phyloP scores from a whole-genome alignment of 345 rosid genomes.

The Mallotus nudiflorus region DNA sequence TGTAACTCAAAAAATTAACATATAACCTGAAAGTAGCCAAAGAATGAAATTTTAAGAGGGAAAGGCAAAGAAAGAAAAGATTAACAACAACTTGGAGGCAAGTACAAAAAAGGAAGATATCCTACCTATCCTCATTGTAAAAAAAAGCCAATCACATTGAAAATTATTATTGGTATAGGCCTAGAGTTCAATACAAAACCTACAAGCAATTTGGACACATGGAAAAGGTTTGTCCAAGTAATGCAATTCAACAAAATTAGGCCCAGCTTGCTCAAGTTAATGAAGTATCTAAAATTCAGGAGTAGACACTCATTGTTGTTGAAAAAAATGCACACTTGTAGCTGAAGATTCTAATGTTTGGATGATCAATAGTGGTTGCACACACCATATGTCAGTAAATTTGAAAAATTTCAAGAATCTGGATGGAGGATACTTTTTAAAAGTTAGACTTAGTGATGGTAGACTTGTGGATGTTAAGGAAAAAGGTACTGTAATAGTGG shows the following conservation, averaged over 20 bases:
- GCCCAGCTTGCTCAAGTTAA: neutral
- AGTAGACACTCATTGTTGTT: neutral
- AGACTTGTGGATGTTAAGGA: neutral
- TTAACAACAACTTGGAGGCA: too few species aligned
- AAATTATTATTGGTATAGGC: neutral
- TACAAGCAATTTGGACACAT: neutral
- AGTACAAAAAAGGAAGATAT: too few species aligned
- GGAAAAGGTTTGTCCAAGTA: neutral
- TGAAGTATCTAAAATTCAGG: neutral
- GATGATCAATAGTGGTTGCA: neutral
- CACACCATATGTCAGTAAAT: neutral
- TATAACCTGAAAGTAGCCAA: neutral
- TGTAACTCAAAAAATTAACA: neutral
- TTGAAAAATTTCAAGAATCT: neutral
- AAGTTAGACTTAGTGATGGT: neutral
- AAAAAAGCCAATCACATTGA: too few species aligned
- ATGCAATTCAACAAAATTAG: neutral
- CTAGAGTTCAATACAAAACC: neutral
- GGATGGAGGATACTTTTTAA: neutral
- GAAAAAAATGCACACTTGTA: neutral
- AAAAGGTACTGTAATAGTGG: neutral
- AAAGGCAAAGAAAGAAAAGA: neutral
- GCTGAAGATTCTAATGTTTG: neutral
- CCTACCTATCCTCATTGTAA: too few species aligned
- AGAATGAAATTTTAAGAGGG: neutral